A percentile compares a stretch with the other conserved stretches of the same genome.
phyloP scores from a whole-genome alignment of 306 rosid genomes.

The Acacia melanoxylon region DNA sequence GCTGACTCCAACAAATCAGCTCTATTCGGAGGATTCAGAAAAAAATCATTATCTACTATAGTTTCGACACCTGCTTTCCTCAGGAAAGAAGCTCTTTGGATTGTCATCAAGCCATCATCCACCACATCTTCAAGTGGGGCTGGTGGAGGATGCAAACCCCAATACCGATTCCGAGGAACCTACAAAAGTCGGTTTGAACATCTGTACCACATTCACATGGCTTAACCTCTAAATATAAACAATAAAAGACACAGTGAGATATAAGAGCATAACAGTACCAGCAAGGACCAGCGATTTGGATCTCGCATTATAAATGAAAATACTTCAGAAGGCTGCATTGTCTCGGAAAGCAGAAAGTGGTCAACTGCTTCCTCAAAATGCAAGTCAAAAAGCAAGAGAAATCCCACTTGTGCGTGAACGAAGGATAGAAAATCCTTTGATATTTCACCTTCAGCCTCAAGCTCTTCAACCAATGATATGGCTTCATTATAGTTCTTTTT shows the following conservation, averaged over 20 bases:
- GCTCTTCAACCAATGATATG: slow-evolving; percentile 86
- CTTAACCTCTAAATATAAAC: slow-evolving; percentile 32
- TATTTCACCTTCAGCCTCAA: slow-evolving; percentile 85
- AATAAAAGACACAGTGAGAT: neutral
- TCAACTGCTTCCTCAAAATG: slow-evolving; percentile 95
- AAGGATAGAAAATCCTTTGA: slow-evolving; percentile 84
- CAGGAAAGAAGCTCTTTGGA: slow-evolving; percentile 93
- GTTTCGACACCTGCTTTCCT: slow-evolving; percentile 97
- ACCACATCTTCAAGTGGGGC: slow-evolving; percentile 96
- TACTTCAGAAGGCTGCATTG: slow-evolving; percentile 95
- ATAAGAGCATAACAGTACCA: slow-evolving; percentile 55
- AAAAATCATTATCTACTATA: slow-evolving; percentile 63
- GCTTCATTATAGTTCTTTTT: slow-evolving; percentile 88
- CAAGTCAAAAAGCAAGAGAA: slow-evolving; percentile 93
- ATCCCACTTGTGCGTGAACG: slow-evolving; percentile 98
- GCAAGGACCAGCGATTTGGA: slow-evolving; percentile 98
- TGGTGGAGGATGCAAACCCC: slow-evolving; percentile 99
- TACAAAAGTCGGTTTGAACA: slow-evolving; percentile 53
- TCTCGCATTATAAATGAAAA: slow-evolving; percentile 95
- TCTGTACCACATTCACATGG: slow-evolving; percentile 42
- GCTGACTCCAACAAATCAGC: slow-evolving; percentile 90
- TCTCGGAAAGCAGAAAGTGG: slow-evolving; percentile 86
- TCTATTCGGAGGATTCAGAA: slow-evolving; percentile 77
- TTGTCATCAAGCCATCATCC: slow-evolving; percentile 83
- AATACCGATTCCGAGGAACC: slow-evolving; percentile 97